Conservation (phyloP, 164 flowering plant species). For the Dillenia suffruticosa region DNA sequence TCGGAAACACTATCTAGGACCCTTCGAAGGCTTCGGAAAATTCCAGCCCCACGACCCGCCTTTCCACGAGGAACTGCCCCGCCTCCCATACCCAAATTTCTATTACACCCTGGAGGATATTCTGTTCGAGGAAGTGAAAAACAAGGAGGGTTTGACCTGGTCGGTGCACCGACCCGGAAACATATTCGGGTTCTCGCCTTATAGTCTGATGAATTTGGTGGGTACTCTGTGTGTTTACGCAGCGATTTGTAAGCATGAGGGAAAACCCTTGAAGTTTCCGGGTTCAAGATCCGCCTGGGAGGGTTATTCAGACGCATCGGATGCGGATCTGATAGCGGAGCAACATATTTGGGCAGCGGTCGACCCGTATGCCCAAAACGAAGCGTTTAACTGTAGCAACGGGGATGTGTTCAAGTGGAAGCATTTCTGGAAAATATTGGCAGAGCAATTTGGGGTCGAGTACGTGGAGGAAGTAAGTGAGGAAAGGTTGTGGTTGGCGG, state of each 20-base stretch:
- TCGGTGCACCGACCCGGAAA: slow-evolving; percentile 55
- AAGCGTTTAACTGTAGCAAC: slow-evolving; percentile 71
- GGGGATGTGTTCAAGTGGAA: slow-evolving; percentile 88
- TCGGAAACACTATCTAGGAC: slow-evolving; percentile 55
- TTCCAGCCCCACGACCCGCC: slow-evolving; percentile 52
- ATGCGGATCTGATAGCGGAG: slow-evolving; percentile 82
- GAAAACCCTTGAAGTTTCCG: slow-evolving; percentile 49
- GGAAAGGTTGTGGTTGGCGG: slow-evolving; percentile 34
- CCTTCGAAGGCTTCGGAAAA: slow-evolving; percentile 37
- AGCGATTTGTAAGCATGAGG: slow-evolving; percentile 66
- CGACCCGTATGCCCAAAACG: slow-evolving; percentile 66
- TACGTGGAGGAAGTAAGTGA: slow-evolving; percentile 43
- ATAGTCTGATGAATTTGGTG: slow-evolving; percentile 61
- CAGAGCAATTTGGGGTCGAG: slow-evolving; percentile 65
- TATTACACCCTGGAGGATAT: slow-evolving; percentile 65
- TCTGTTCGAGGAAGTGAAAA: slow-evolving; percentile 42
- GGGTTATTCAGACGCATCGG: slow-evolving; percentile 44
- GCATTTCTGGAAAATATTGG: slow-evolving; percentile 74
- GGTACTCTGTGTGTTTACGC: slow-evolving; percentile 72
- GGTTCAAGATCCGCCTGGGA: slow-evolving; percentile 60
- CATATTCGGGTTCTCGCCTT: slow-evolving; percentile 80
- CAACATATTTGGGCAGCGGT: slow-evolving; percentile 90
- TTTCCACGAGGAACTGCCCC: slow-evolving; percentile 60
- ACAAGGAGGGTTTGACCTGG: slow-evolving; percentile 59
- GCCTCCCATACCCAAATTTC: slow-evolving; percentile 51